Base-by-base conservation (phyloP, 2,329 filamentous ascomycete genomes). In the Fusarium sp. region DNA sequence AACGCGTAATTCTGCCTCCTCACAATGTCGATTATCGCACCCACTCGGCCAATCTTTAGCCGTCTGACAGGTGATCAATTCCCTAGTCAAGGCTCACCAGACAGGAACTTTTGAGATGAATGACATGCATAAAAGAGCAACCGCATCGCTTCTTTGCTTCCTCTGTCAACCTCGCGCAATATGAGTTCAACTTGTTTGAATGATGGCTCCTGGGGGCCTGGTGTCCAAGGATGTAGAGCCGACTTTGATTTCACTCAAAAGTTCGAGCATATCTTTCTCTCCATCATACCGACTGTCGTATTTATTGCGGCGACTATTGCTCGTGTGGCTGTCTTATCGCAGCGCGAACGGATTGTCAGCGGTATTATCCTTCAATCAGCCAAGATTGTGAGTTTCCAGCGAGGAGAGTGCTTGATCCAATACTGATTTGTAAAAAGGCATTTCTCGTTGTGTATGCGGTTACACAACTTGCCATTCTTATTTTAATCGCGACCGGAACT, bases 171-270 rank as follows among this genome's bases (percentile, higher is more conserved):
- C 18, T 37, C 28, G 16, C 18, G 21, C 28, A 29, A 35, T 16
- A 75, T 76, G 74, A 68, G 28, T 48, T 73, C 70, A 11, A 68
- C 64, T 26, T 48, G 80, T 47, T 63, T 73, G 47, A 78, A 79
- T 68, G 82, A 84, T 60, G 70, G 72, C 41, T 70, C 78, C 23
- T 78, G 85, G 21, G 84, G 84, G 5, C 84, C 84, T 0, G 68
- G 73, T 9, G 81, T 86, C n/a, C 67, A 67, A 12, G 83, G 81
- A 23, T 86, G 84, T 57, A 81, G 84, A 12, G 79, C 76, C 50
- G 80, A 84, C 59, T 86, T 86, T 56, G 84, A 86, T 69, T 85
- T 86, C 58, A 86, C 84, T 2, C 74, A 85, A 49, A 79, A 77
- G 28, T 86, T 87, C 55, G 84, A 86, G 70, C 77, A 81, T 21